These are phyloP conservation scores for Lumnitzera racemosa DNA, from an alignment of 345 rosid species.

Conservation along the genomic window DNA sequence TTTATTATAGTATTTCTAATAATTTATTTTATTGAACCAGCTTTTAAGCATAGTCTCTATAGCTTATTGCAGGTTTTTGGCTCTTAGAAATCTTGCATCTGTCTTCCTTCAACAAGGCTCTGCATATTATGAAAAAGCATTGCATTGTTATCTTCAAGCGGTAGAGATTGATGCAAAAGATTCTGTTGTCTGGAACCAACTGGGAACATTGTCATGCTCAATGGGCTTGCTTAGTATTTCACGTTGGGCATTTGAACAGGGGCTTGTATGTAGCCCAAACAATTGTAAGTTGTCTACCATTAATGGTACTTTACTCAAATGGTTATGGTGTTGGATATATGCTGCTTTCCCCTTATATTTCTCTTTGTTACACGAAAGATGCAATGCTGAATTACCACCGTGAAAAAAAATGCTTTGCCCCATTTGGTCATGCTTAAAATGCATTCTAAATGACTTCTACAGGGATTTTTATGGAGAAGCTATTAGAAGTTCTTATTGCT, in stretches of 20 bases:
- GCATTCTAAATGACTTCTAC: constrained; percentile 12
- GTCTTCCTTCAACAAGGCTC: constrained; percentile 91
- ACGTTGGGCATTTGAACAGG: constrained; percentile 99
- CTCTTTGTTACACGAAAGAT: not conserved
- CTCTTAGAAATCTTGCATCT: constrained; percentile 83
- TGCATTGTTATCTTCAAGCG: constrained; percentile 92
- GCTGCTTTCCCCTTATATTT: not conserved
- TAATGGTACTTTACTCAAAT: not conserved
- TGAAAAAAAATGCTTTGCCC: too few species aligned
- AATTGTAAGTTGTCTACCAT: constrained; percentile 48
- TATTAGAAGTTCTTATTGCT: constrained; percentile 95
- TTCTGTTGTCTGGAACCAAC: constrained; percentile 96
- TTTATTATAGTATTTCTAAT: not conserved
- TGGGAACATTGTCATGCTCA: constrained; percentile 94
- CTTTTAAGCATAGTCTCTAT: constrained; percentile 1
- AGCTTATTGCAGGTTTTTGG: constrained; percentile 67
- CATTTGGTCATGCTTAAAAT: not conserved
- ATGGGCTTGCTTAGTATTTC: constrained; percentile 85
- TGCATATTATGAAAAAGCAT: constrained; percentile 70
- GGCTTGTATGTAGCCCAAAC: constrained; percentile 95
- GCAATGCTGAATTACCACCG: too few species aligned
- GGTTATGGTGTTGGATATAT: not conserved
- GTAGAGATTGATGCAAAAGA: constrained; percentile 93
- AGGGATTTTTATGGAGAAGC: constrained; percentile 99
- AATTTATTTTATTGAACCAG: too few species aligned